Evolutionary conservation across 2,329 filamentous ascomycete genomes (phyloP).

Genomic region (Mariannaea sp.): DNA sequence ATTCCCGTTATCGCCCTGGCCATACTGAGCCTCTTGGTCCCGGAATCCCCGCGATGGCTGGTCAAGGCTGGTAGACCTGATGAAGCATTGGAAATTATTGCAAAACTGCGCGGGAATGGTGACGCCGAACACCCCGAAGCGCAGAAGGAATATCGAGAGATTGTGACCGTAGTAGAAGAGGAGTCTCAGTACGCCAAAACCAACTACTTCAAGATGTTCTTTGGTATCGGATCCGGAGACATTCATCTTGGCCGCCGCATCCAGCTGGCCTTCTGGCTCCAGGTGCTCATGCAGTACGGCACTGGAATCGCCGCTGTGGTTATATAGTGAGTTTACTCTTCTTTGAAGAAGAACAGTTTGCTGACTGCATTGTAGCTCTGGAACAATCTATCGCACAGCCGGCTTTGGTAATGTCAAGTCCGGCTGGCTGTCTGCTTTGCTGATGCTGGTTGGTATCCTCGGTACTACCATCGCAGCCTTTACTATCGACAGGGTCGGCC

Average conservation of each 20-base stretch:
- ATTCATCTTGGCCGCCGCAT: constrained; percentile 46
- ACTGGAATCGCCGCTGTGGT: constrained; percentile 23
- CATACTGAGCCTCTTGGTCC: constrained; percentile 45
- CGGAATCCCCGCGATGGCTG: constrained; percentile 52
- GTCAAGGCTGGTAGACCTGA: too few relatives aligned
- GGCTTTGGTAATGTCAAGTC: constrained; percentile 21
- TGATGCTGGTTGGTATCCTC: constrained; percentile 56
- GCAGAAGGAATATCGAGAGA: constrained; percentile 26
- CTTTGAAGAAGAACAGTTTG: too few relatives aligned
- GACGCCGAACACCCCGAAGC: too few relatives aligned
- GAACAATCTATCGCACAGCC: constrained; percentile 17
- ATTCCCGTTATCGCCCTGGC: constrained; percentile 46
- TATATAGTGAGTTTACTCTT: too few relatives aligned
- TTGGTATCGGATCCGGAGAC: constrained; percentile 44
- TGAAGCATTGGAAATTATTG: constrained; percentile 33
- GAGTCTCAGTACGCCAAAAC: constrained; percentile 44
- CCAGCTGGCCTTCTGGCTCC: constrained; percentile 46
- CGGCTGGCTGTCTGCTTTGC: constrained; percentile 50
- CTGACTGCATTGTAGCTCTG: constrained; percentile 44
- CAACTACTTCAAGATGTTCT: constrained; percentile 47
- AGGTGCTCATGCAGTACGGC: constrained; percentile 46
- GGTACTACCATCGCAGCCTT: constrained; percentile 56
- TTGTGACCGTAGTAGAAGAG: constrained; percentile 45
- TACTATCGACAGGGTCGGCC: constrained; percentile 45
- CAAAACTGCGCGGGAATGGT: too few relatives aligned